Base-by-base conservation (phyloP, 75 land plant species). In the Ceratopteris richardii region DNA sequence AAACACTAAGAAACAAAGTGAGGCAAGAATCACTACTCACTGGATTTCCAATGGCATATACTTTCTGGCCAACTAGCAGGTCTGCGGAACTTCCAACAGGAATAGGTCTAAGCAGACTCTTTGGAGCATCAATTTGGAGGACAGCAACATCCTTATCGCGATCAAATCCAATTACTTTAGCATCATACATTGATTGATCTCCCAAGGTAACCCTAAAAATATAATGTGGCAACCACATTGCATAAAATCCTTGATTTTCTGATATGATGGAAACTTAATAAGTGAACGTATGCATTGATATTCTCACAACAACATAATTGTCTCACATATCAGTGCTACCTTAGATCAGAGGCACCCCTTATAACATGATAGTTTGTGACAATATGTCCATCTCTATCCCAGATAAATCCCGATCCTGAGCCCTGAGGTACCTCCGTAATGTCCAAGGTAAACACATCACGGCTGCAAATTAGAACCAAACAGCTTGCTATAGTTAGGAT, bases 101-200 rank as follows among this genome's bases (percentile, higher is more conserved):
- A 33, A 94, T 70, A 12, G 98, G 98, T 50, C 85, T 78, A 22
- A 94, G 66, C 58, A 81, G 85, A 44, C 86, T 87, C 43, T 79
- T 62, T 18, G 98, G 96, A 19, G 87, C 96, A 70, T 86, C 84
- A 61, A 94, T 72, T 30, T 66, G 72, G 62, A 94, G 62, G 4
- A 94, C 98, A 22, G 98, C 98, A 36, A 94, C 96, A 77, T 94
- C 98, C 61, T 94, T 94, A 62, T 94, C 98, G 60, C 83, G 97
- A 64, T 94, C 98, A 57, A 76, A 94, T 54, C 98, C 98, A 66
- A 94, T 90, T 58, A 94, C 78, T 47, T 69, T 74, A 25, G 98
- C 98, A 51, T 89, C 96, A 60, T 79, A 86, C 16, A 88, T 87
- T 31, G 86, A 70, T 63, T 94, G 98, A 63, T 94, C 98, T 16